These are phyloP conservation scores for Clarkia xantiana DNA, from an alignment of 345 rosid genomes.

Conservation along the genomic window DNA sequence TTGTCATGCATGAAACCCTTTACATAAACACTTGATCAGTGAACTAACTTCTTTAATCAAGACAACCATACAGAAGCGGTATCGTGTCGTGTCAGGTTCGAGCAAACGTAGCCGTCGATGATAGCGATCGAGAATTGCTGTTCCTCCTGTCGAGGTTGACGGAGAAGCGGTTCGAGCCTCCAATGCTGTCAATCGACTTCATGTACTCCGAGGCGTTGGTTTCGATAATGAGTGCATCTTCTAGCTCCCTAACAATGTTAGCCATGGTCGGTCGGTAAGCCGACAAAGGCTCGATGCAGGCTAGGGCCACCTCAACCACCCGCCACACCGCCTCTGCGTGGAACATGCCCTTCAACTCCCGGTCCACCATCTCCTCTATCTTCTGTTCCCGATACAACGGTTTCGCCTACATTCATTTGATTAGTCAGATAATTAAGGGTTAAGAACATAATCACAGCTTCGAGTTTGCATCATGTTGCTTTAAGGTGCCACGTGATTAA, in stretches of 20 bases:
- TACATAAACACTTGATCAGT: no score
- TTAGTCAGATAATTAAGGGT: no score
- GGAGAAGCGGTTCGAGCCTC: slow-evolving; percentile 41
- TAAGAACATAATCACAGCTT: no score
- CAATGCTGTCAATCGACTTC: slow-evolving; percentile 58
- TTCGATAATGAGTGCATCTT: slow-evolving; percentile 60
- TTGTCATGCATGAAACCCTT: no score
- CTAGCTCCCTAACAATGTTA: slow-evolving; percentile 51
- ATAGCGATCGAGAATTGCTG: neutral
- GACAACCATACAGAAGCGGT: no score
- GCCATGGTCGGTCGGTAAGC: slow-evolving; percentile 46
- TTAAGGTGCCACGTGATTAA: no score
- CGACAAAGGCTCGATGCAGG: slow-evolving; percentile 51
- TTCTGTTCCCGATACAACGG: slow-evolving; percentile 43
- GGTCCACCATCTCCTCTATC: slow-evolving; percentile 66
- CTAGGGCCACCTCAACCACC: slow-evolving; percentile 57
- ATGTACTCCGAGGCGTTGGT: slow-evolving; percentile 69
- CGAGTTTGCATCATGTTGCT: no score
- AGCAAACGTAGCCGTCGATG: no score
- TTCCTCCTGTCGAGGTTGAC: slow-evolving; percentile 27
- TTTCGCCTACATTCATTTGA: slow-evolving; percentile 31
- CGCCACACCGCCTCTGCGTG: slow-evolving; percentile 75
- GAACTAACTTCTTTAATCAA: no score
- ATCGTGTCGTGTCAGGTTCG: no score
- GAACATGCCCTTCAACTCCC: slow-evolving; percentile 46